Conservation (phyloP, 2,329 filamentous ascomycete genomes). For the Botrytis squamosa region DNA sequence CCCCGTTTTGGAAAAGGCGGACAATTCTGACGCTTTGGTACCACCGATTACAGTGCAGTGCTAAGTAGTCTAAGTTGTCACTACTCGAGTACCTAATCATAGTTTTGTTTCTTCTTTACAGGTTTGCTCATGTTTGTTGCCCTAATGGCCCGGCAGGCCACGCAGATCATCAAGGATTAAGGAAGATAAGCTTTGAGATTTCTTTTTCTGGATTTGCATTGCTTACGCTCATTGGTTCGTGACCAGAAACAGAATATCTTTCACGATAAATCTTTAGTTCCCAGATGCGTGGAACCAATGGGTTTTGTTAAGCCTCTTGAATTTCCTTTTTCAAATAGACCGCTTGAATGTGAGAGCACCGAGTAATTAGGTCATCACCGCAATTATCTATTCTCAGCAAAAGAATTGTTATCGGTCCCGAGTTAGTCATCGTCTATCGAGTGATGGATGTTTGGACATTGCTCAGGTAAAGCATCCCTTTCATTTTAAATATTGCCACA, state of each 20-base stretch:
- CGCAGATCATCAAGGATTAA: constrained; percentile 2
- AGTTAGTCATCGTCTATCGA: not conserved
- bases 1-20: not conserved
- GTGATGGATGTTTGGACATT: not conserved
- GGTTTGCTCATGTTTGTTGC: not conserved
- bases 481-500: not conserved
- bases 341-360: not conserved
- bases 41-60: not conserved
- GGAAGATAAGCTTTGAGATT: not conserved
- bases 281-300: too few species aligned
- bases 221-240: not conserved
- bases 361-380: not conserved
- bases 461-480: constrained; percentile 1
- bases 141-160: not conserved
- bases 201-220: not conserved
- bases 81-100: not conserved
- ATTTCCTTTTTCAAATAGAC: not conserved
- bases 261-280: not conserved
- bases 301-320: not conserved
- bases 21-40: constrained; percentile 4
- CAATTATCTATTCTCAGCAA: not conserved
- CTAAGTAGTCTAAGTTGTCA: not conserved
- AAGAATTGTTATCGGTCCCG: not conserved
- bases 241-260: not conserved
- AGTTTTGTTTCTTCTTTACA: not conserved